Evolutionary conservation across 2,329 filamentous ascomycete species (phyloP), one percentile per base, ranked within the genome.

Genomic region (Parasarocladium wereldwijsianum): DNA sequence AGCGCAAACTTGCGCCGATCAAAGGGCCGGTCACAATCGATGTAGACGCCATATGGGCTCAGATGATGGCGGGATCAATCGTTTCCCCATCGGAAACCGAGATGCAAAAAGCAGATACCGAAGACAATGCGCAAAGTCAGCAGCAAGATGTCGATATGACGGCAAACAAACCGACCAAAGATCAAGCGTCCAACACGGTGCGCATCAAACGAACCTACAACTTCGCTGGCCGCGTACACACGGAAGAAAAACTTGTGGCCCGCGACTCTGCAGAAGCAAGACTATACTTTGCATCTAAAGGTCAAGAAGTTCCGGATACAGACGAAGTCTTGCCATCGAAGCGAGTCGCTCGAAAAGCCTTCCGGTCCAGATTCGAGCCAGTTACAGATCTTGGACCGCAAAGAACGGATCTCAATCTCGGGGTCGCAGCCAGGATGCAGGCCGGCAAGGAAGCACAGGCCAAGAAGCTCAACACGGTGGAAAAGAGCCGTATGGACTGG

Each of bases 401-500:
- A 28, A 64, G 72, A 25, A 49, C 56, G 1, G 72, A 77, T 40
- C 56, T 77, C 31, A 64, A 74, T 40, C 62, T 77, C 11, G 64
- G 69, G 26, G 49, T 72, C 38, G 52, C 60, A 8, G 53, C 58
- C 21, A 49, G 64, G 21, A 51, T 64, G 31, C 55, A 57, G 41
- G 58, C 64, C 29, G 60, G 57, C 31, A 63, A 60, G 34, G 54
- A 52, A 25, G 59, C 60, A 11, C 60, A 64, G 35, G 64, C 70
- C 28, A 71, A 67, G 58, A 79, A 78, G 46, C 57, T 79, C 39
- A 80, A 75, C 45, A 76, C 73, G 11, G 70, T 79, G 11, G 73
- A 80, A 53, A 79, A 79, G 62, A 77, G 71, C 42, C 63, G 71
- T 31, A 74, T 80, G 66, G 75, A 80, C 50, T 80, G 75, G 75